Evolutionary conservation across 371 early-diverging fungal genomes (phyloP).

Genomic region (Rhizomucor pusillus): DNA sequence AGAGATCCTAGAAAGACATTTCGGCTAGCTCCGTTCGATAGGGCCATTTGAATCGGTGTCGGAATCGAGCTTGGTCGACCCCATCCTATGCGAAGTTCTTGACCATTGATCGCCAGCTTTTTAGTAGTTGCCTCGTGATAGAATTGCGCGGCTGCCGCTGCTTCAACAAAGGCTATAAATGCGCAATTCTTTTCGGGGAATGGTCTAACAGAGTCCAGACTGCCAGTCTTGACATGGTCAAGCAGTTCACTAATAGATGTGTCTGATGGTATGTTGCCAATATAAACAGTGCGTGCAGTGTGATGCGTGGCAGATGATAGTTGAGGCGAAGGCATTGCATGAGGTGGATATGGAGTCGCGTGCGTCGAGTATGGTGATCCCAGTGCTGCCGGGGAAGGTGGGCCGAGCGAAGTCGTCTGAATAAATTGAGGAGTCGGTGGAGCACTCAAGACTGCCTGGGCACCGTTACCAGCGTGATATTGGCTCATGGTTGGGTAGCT

Average conservation of each 20-base stretch:
- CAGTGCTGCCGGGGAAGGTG: constrained; percentile 16
- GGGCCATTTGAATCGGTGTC: constrained; percentile 48
- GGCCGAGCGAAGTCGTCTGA: constrained; percentile 15
- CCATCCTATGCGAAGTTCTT: constrained; percentile 75
- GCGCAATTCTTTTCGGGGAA: constrained; percentile 79
- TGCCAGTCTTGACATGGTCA: constrained; percentile 72
- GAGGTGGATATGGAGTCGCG: constrained; percentile 13
- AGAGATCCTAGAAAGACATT: constrained; percentile 77
- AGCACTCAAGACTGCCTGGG: constrained; percentile 8
- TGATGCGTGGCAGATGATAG: constrained; percentile 19
- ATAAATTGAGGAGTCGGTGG: constrained; percentile 19
- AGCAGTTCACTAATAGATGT: constrained; percentile 66
- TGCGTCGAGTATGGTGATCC: constrained; percentile 19
- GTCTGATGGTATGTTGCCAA: constrained; percentile 71
- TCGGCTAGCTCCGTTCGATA: constrained; percentile 69
- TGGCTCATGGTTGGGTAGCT: constrained; percentile 15
- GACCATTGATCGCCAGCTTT: constrained; percentile 38
- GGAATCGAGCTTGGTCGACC: constrained; percentile 67
- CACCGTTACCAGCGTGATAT: constrained; percentile 10
- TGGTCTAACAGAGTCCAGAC: constrained; percentile 70
- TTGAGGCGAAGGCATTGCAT: constrained; percentile 15
- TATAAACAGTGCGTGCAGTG: constrained; percentile 69
- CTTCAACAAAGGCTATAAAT: constrained; percentile 78
- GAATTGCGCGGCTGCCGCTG: constrained; percentile 58
- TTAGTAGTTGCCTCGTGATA: constrained; percentile 50